A percentile compares a stretch with the other conserved stretches of the same genome.
Evolutionary conservation across 2,329 filamentous ascomycete genomes (phyloP).

Genomic region (Fusarium sulawesiense): DNA sequence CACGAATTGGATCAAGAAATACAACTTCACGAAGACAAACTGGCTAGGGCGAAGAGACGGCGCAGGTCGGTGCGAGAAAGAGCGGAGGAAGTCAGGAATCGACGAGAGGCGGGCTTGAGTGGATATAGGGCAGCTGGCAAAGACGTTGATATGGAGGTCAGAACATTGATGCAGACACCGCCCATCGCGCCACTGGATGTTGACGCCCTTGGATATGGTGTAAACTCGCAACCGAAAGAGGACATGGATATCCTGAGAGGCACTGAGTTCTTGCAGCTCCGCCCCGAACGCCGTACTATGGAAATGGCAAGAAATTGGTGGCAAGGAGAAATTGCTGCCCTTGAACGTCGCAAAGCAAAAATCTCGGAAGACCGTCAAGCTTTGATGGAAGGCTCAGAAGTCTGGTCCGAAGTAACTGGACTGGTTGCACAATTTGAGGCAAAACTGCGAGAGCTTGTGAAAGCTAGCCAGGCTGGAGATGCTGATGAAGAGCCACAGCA

Average conservation of each 20-base stretch:
- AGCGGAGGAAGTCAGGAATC: conserved; percentile 72
- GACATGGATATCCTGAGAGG: conserved; percentile 53
- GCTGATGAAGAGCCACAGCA: conserved; percentile 52
- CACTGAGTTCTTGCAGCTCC: conserved; percentile 68
- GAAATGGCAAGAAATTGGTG: conserved; percentile 79
- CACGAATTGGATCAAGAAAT: conserved; percentile 71
- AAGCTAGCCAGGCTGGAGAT: conserved; percentile 44
- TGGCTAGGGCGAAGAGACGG: conserved; percentile 69
- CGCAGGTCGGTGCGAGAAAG: conserved; percentile 69
- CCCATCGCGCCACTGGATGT: conserved; percentile 65
- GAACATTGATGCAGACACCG: conserved; percentile 68
- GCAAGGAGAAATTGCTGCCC: conserved; percentile 68
- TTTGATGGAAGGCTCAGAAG: conserved; percentile 71
- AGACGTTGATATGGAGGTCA: conserved; percentile 73
- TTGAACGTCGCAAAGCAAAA: conserved; percentile 65
- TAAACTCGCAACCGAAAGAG: conserved; percentile 26
- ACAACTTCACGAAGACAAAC: conserved; percentile 70
- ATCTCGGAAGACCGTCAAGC: conserved; percentile 72
- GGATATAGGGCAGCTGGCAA: conserved; percentile 75
- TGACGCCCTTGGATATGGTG: conserved; percentile 52
- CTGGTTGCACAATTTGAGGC: conserved; percentile 74
- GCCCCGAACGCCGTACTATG: conserved; percentile 72
- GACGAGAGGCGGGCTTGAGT: conserved; percentile 76
- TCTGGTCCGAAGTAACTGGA: conserved; percentile 73
- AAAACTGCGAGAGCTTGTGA: conserved; percentile 68